Base-by-base conservation (phyloP, 1,284 basidiomycete species). In the Fomitopsis palustris region DNA sequence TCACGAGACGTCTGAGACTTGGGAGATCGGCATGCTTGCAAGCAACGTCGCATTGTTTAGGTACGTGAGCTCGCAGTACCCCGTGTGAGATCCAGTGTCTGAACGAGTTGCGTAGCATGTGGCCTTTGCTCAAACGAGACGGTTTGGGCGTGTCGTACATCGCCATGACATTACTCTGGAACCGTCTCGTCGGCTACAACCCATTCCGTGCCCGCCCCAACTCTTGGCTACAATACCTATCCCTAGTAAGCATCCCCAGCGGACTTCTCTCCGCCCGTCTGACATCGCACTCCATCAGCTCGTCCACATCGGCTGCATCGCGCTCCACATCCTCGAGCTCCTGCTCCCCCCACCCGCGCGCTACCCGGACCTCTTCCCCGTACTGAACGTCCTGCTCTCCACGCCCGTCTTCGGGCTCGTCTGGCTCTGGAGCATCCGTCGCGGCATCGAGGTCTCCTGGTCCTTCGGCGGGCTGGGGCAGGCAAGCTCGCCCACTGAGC, bases 11-110 rank as follows among this genome's bases (percentile, higher is more conserved):
- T 87, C 87, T 35, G 77, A 83, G 8, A 83, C 87, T 16, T 95
- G 88, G 77, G 83, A 87, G 59, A 91, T 93, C 83, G 88, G 88
- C 8, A 83, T 86, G 12, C 74, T 97, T 51, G 81, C 88, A 27
- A 94, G 93, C 70, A 94, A 96, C 66, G 83, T 93, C n/a, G 93
- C 88, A 12, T 82, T 90, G 1, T 96, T 96, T 74, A 94, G 93
- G 94, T 93, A 54, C 35, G 16, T 55, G 19, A 17, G n/a, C 21
- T 33, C 14, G 39, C n/a, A 19, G 29, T 23, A 25, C 2, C 14
- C 27, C 16, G 16, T 31, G 7, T 21, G 31, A 5, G 10, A 10
- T 14, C 6, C 16, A 16, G 8, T 12, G 6, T 6, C 49, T 53
- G 21, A 42, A 25, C 39, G n/a, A 10, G 23, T 27, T 27, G 45